A percentile compares a stretch with the other conserved stretches of the same genome.
These are phyloP conservation scores for Pisolithus thermaeus DNA, from an alignment of 1,284 basidiomycete genomes.

Conservation along the genomic window DNA sequence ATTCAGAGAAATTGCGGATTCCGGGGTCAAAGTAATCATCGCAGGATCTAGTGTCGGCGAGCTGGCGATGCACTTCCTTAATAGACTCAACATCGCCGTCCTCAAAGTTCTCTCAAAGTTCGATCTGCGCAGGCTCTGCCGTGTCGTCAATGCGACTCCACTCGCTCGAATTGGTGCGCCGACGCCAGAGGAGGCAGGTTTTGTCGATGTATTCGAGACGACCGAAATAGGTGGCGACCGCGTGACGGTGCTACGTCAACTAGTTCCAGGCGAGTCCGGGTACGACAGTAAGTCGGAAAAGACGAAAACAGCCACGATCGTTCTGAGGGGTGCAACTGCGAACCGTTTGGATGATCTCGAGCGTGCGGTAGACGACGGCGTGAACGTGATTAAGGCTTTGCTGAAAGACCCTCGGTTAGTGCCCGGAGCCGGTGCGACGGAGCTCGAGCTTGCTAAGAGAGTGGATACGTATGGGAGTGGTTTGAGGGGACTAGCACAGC, in stretches of 20 bases:
- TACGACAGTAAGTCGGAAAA: conserved; percentile 56
- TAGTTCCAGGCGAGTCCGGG: conserved; percentile 53
- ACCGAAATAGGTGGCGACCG: conserved; percentile 97
- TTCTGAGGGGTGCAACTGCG: conserved; percentile 94
- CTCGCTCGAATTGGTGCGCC: conserved; percentile 95
- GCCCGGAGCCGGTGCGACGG: conserved; percentile 91
- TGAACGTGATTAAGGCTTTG: conserved; percentile 93
- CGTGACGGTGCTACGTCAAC: conserved; percentile 93
- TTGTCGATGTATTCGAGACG: conserved; percentile 91
- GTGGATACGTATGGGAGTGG: conserved; percentile 86
- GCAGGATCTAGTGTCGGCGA: conserved; percentile 93
- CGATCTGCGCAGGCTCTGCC: conserved; percentile 89
- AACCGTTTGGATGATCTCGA: conserved; percentile 96
- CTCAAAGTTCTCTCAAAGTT: conserved; percentile 99
- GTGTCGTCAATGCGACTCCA: conserved; percentile 94
- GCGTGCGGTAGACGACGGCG: conserved; percentile 94
- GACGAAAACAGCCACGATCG: conserved; percentile 86
- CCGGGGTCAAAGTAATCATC: conserved; percentile 91
- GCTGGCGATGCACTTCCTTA: conserved; percentile 95
- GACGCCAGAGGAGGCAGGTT: conserved; percentile 94
- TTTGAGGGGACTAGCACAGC: conserved; percentile 89
- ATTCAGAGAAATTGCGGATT: conserved; percentile 95
- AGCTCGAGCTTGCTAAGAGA: conserved; percentile 84
- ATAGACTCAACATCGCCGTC: conserved; percentile 90
- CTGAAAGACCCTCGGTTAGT: conserved; percentile 89